Evolutionary conservation across 1,139 yeast genomes (phyloP).

Genomic region (Scheffersomyces cryptocercus): DNA sequence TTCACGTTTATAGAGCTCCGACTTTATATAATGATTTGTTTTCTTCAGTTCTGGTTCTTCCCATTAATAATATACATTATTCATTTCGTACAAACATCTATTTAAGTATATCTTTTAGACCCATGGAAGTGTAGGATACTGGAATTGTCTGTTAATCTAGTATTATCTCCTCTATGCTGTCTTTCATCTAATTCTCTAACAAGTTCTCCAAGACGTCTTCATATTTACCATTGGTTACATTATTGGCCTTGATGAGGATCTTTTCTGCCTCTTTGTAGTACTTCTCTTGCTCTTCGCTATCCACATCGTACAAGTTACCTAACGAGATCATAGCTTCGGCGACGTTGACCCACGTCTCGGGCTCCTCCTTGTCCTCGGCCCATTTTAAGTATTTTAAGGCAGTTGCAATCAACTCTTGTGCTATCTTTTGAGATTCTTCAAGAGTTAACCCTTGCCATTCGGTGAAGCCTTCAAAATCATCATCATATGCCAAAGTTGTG

Average conservation of each 20-base stretch:
- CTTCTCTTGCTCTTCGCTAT: slow-evolving; percentile 63
- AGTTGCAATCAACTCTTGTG: slow-evolving; percentile 48
- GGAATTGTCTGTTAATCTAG: background rate
- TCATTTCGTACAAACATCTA: slow-evolving; percentile 1
- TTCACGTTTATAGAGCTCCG: no score
- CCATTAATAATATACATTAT: background rate
- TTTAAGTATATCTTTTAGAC: background rate
- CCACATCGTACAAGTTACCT: slow-evolving; percentile 71
- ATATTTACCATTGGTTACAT: slow-evolving; percentile 74
- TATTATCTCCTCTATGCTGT: background rate
- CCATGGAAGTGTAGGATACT: background rate
- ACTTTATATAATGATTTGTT: background rate
- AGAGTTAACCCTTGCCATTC: slow-evolving; percentile 42
- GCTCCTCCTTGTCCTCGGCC: slow-evolving; percentile 72
- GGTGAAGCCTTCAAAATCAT: slow-evolving; percentile 43
- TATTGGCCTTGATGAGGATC: slow-evolving; percentile 63
- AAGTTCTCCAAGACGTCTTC: slow-evolving; percentile 57
- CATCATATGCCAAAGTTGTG: slow-evolving; percentile 58
- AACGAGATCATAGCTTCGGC: slow-evolving; percentile 84
- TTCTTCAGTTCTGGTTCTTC: background rate
- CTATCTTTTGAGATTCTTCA: slow-evolving; percentile 48
- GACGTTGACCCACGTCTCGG: slow-evolving; percentile 74
- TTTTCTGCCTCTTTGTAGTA: slow-evolving; percentile 68
- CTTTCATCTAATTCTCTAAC: slow-evolving; percentile 5
- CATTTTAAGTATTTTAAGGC: slow-evolving; percentile 60